phyloP scores from a whole-genome alignment of 768 basidiomycete genomes.

The Vishniacozyma victoriae region DNA sequence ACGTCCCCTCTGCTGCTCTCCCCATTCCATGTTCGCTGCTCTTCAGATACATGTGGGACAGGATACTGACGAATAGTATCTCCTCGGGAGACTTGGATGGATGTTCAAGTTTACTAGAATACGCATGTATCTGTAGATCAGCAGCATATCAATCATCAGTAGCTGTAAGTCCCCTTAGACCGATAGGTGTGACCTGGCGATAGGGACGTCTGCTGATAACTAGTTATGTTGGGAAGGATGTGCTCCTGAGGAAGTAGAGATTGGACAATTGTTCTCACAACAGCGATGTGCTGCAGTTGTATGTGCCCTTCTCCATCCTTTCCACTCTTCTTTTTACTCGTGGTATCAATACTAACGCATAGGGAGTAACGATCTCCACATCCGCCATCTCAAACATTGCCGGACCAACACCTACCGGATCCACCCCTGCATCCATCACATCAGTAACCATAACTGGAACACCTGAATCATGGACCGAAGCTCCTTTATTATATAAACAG shows the following conservation, averaged over 20 bases:
- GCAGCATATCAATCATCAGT: background rate
- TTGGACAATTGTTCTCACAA: background rate
- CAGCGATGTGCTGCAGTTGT: background rate
- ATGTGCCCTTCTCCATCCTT: background rate
- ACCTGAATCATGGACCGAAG: background rate
- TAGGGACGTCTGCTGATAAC: background rate
- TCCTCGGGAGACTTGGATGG: too few relatives aligned
- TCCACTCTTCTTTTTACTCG: background rate
- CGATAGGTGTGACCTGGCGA: too few relatives aligned
- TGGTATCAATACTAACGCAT: background rate
- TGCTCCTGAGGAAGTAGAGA: background rate
- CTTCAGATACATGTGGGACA: too few relatives aligned
- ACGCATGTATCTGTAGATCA: background rate
- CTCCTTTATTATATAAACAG: background rate
- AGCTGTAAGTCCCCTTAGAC: too few relatives aligned
- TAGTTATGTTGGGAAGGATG: background rate
- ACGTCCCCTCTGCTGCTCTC: too few relatives aligned
- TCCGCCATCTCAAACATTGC: background rate
- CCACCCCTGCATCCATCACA: background rate
- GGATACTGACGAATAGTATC: too few relatives aligned
- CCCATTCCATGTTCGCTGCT: too few relatives aligned
- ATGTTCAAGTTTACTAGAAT: too few relatives aligned
- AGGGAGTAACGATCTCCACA: too few relatives aligned
- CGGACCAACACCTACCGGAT: background rate
- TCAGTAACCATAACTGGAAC: background rate